Evolutionary conservation across 495 filamentous ascomycete genomes (phyloP), one percentile per base, ranked within the genome.

Genomic region (Daldinia bambusicola): DNA sequence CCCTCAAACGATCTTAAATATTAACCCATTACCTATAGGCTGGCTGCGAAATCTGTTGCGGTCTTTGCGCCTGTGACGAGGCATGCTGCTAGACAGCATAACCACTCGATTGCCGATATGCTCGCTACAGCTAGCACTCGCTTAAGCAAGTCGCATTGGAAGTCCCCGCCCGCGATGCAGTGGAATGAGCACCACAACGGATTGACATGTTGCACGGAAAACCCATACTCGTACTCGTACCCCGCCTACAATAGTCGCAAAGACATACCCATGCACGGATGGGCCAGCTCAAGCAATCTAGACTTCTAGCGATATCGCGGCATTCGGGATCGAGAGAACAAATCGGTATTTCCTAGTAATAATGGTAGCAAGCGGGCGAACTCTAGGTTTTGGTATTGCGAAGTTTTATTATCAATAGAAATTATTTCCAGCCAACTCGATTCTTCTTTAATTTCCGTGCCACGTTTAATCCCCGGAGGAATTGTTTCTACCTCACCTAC

Each of bases 41-140:
- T 22, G 76, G 75, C 37, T 78, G 76, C 63, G 76, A 78, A 60
- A 60, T 78, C 52, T 78, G 76, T 71, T 77, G 75, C 61, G 76
- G 75, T 10, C 76, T 78, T 51, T 78, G 76, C 67, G 76, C 72
- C 34, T 78, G 76, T 68, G 70, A 77, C 55, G 76, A 77, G 56
- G 68, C 52, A 13, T 78, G 76, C 69, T 78, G 76, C 75, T 78
- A 78, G 61, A 64, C 41, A 10, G 10, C 40, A 52, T 40, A n/a
- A 4, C 56, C 48, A 61, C 41, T 61, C 34, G 20, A 60, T 12
- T 26, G 38, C 31, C 51, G 51, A 32, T 13, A 53, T 26, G 30
- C 22, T 37, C 53, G 18, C 53, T 41, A 14, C 32, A 13, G 38
- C 12, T 20, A 13, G 38, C 12, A 22, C 18, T 22, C 20, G 18